Percentiles rank a stretch among this genome's conserved stretches.
phyloP scores from a whole-genome alignment of 805 yeast species.

The Cyberlindnera mycetangii region DNA sequence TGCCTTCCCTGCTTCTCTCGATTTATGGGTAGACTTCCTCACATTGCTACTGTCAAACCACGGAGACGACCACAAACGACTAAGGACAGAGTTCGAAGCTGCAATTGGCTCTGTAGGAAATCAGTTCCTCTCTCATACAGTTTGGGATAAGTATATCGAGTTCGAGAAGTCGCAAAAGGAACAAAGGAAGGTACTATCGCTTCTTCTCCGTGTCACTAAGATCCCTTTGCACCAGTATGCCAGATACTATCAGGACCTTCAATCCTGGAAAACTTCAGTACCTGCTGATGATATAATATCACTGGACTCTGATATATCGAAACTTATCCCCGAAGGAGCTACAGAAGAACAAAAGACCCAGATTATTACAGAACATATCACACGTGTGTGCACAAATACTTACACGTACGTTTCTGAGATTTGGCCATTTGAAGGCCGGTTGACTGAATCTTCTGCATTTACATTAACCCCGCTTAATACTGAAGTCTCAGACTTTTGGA shows the following conservation, averaged over 20 bases:
- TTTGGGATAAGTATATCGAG: conserved; percentile 79
- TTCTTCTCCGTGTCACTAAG: conserved; percentile 44
- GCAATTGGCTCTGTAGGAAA: conserved; percentile 56
- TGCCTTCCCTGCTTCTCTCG: conserved; percentile 56
- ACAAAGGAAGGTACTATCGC: conserved; percentile 36
- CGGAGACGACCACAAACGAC: conserved; percentile 31
- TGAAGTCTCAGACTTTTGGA: conserved; percentile 55
- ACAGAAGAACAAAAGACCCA: conserved; percentile 23
- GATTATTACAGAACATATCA: conserved; percentile 15
- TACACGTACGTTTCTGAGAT: conserved; percentile 32
- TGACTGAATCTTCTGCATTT: conserved; percentile 57
- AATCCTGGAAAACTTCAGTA: conserved; percentile 29
- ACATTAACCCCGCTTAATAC: conserved; percentile 43
- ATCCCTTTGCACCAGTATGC: conserved; percentile 89
- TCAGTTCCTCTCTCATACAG: conserved; percentile 71
- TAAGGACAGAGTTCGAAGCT: conserved; percentile 42
- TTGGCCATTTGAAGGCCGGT: conserved; percentile 70
- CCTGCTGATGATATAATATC: conserved; percentile 13
- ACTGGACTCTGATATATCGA: conserved; percentile 21
- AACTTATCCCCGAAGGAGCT: conserved; percentile 16
- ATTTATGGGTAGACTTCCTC: conserved; percentile 66
- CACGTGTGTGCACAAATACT: conserved; percentile 17
- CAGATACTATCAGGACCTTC: conserved; percentile 56
- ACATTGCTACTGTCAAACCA: conserved; percentile 46
- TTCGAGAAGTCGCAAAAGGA: conserved; percentile 46